phyloP scores from a whole-genome alignment of 202 grass and related monocot genomes.

The Digitaria exilis region DNA sequence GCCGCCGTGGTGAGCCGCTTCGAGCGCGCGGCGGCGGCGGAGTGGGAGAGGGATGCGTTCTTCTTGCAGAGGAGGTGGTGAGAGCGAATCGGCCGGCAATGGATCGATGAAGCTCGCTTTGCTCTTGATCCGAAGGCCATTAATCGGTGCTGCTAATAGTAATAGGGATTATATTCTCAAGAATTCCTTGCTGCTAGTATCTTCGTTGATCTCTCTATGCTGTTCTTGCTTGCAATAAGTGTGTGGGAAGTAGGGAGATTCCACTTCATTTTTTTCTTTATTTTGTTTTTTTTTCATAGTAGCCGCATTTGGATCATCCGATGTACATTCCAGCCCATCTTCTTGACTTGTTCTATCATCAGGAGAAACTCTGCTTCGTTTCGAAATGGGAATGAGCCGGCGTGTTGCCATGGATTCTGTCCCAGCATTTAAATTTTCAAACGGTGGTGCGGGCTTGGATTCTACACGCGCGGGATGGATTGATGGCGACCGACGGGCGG shows the following conservation, averaged over 20 bases:
- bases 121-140: too few species aligned
- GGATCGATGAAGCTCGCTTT: neutral
- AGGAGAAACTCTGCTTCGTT: neutral
- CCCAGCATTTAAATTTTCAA: neutral
- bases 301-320: neutral
- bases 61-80: conserved; percentile 71
- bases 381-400: neutral
- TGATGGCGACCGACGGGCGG: neutral
- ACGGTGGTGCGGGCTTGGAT: neutral
- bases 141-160: neutral
- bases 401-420: neutral
- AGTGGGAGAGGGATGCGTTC: conserved; percentile 53
- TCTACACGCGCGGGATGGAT: neutral
- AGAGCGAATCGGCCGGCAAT: too few species aligned
- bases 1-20: conserved; percentile 61
- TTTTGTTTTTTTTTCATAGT: neutral
- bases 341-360: too few species aligned
- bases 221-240: neutral
- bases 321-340: conserved; percentile 20
- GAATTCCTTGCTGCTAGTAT: neutral
- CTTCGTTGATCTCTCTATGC: neutral
- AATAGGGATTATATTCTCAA: neutral
- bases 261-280: neutral
- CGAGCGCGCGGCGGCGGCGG: conserved; percentile 43
- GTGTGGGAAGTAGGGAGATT: neutral